Conservation (phyloP, 2,329 filamentous ascomycete species). For the Neoascochyta sp. region DNA sequence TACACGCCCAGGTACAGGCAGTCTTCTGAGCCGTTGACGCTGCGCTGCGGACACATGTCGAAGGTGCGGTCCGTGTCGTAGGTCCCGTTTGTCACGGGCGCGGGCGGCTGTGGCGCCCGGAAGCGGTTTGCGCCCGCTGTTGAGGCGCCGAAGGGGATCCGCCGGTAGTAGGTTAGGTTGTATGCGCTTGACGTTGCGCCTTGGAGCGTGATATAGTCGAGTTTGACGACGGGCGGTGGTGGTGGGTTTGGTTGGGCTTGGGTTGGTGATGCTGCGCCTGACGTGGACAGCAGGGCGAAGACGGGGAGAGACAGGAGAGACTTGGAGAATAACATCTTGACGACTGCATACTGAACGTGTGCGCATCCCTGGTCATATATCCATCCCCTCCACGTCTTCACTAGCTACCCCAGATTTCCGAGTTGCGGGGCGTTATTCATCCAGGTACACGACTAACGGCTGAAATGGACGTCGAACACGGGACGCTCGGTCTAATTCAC, state of each 20-base stretch:
- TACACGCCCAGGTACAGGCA: constrained; percentile 61
- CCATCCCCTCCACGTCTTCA: no score
- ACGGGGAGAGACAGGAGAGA: constrained; percentile 2
- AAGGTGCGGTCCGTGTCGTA: constrained; percentile 56
- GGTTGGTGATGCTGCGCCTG: constrained; percentile 9
- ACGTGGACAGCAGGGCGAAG: constrained; percentile 6
- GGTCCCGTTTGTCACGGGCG: constrained; percentile 45
- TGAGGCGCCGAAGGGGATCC: constrained; percentile 59
- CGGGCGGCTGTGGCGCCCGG: constrained; percentile 57
- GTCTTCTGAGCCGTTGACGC: constrained; percentile 55
- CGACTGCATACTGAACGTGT: no score
- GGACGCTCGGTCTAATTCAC: no score
- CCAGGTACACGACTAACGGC: no score
- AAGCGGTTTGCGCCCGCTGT: constrained; percentile 58
- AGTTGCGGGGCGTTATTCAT: no score
- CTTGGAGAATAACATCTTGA: constrained; percentile 13
- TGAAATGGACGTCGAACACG: no score
- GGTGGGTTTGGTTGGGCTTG: constrained; percentile 5
- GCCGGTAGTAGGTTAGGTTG: constrained; percentile 58
- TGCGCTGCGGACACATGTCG: constrained; percentile 58
- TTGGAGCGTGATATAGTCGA: constrained; percentile 46
- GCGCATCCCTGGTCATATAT: no score
- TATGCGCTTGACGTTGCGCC: constrained; percentile 52
- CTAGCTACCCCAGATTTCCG: no score
- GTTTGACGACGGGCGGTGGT: constrained; percentile 20